Evolutionary conservation across 2,329 filamentous ascomycete species (phyloP).

Genomic region (Arthrobotrys sinensis): DNA sequence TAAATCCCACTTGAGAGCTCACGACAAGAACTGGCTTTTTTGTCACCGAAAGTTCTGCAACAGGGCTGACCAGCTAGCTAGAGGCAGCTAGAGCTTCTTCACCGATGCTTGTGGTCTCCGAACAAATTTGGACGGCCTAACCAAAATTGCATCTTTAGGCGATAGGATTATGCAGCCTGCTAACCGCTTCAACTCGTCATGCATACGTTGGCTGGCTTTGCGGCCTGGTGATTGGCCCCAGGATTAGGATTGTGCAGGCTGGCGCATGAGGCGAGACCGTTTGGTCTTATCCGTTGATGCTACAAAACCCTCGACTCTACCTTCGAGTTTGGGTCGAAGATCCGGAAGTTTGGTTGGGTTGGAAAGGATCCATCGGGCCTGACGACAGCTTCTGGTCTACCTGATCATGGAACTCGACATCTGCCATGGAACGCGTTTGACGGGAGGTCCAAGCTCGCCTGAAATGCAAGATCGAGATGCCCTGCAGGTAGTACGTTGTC

Average conservation of each 20-base stretch:
- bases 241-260: slow-evolving; percentile 48
- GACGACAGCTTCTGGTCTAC: slow-evolving; percentile 27
- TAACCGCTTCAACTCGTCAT: slow-evolving; percentile 35
- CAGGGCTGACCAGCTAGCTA: slow-evolving; percentile 48
- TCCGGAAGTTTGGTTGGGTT: slow-evolving; percentile 34
- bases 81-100: slow-evolving; percentile 21
- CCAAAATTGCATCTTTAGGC: slow-evolving; percentile 55
- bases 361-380: slow-evolving; percentile 30
- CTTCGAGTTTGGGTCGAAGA: slow-evolving; percentile 41
- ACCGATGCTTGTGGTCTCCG: slow-evolving; percentile 15
- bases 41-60: slow-evolving; percentile 27
- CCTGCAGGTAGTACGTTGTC: slow-evolving; percentile 35
- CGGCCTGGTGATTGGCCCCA: slow-evolving; percentile 45
- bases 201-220: slow-evolving; percentile 43
- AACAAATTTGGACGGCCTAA: slow-evolving; percentile 48
- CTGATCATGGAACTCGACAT: slow-evolving; percentile 37
- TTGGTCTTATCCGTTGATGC: slow-evolving; percentile 41
- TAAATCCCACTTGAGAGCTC: slow-evolving; percentile 49
- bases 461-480: slow-evolving; percentile 39
- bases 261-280: slow-evolving; percentile 55
- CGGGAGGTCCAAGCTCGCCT: slow-evolving; percentile 55
- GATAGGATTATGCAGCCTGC: slow-evolving; percentile 55
- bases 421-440: slow-evolving; percentile 43
- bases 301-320: slow-evolving; percentile 42
- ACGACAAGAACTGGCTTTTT: slow-evolving; percentile 52